Conservation (phyloP, 179 eudicot species). For the Carnegiea gigantea region DNA sequence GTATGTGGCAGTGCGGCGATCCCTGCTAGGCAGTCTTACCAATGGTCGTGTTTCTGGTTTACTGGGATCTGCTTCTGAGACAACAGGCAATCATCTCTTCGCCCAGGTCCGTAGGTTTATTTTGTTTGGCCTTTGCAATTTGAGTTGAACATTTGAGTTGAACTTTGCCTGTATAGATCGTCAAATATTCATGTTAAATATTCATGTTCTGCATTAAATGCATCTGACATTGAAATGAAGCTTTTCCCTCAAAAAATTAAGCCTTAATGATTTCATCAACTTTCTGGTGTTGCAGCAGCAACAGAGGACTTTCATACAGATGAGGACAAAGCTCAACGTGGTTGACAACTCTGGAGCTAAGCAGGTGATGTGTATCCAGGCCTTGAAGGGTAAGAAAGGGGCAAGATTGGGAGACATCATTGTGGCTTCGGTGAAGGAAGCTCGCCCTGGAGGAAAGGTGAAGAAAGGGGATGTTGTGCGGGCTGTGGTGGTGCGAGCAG, state of each 20-base stretch:
- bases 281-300: conserved; percentile 57
- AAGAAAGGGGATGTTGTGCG: conserved; percentile 85
- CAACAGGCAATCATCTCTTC: conserved; percentile 19
- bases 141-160: conserved; percentile 1
- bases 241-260: background rate
- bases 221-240: background rate
- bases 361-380: conserved; percentile 79
- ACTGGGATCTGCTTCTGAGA: conserved; percentile 30
- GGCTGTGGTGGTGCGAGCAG: conserved; percentile 91
- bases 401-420: conserved; percentile 85
- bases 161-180: background rate
- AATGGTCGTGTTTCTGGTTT: conserved; percentile 24
- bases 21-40: conserved; percentile 34
- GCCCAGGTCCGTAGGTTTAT: conserved; percentile 33
- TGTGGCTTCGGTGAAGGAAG: conserved; percentile 82
- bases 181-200: background rate
- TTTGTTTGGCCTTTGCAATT: background rate
- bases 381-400: conserved; percentile 68
- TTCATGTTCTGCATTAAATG: background rate
- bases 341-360: conserved; percentile 94
- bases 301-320: conserved; percentile 80
- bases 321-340: conserved; percentile 84
- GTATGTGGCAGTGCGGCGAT: conserved; percentile 27
- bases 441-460: conserved; percentile 80
- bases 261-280: background rate